Evolutionary conservation across 163 green algal genomes (phyloP).

Genomic region (Chlorella variabilis): DNA sequence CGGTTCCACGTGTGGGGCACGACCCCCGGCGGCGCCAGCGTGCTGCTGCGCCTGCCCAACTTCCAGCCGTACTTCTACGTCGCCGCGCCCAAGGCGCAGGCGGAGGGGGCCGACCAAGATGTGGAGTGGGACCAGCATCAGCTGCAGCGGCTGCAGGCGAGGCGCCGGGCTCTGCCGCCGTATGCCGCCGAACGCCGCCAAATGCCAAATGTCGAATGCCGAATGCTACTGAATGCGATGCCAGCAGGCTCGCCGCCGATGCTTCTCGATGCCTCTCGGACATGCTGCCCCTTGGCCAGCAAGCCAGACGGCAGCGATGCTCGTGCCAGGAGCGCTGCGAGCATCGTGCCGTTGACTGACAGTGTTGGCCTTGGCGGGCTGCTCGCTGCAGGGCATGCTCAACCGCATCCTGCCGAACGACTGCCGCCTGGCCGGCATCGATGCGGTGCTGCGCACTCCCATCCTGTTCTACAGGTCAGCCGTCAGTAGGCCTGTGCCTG

Average conservation of each 20-base stretch:
- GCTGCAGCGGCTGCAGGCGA: conserved; percentile 19
- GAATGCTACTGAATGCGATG: no score
- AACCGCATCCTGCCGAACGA: background rate
- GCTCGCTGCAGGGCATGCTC: background rate
- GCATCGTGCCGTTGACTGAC: no score
- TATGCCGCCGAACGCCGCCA: no score
- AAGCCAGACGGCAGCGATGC: no score
- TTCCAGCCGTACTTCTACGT: conserved; percentile 77
- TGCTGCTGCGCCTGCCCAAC: conserved; percentile 59
- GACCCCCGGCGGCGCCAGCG: conserved; percentile 24
- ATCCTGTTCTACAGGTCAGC: conserved; percentile 73
- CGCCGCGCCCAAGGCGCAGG: conserved; percentile 43
- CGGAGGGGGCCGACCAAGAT: background rate
- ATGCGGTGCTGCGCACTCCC: conserved; percentile 41
- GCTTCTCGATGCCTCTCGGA: no score
- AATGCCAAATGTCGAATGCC: no score
- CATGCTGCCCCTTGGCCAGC: no score
- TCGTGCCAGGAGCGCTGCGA: no score
- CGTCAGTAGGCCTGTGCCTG: background rate
- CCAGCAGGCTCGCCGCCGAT: no score
- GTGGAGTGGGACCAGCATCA: background rate
- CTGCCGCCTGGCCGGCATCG: background rate
- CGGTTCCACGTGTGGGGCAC: conserved; percentile 65
- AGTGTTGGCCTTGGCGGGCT: no score
- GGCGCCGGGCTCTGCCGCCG: background rate